Conservation (phyloP, 345 rosid genomes). For the Populus euphratica region DNA sequence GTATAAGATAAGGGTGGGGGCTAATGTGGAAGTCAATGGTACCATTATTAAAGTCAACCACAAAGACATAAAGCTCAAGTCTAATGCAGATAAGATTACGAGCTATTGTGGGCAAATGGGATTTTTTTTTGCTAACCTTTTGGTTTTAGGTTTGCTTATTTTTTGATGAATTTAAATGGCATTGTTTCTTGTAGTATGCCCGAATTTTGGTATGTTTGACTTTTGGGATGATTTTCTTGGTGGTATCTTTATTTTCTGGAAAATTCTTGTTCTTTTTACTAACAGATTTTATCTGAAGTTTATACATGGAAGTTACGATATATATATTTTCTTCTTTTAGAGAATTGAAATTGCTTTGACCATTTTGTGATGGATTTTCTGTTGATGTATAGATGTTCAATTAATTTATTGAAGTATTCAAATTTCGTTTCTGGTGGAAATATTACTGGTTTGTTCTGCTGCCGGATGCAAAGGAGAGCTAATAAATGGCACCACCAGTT, state of each 20-base stretch:
- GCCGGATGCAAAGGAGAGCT: not conserved
- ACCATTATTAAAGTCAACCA: constrained; percentile 24
- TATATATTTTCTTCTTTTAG: not conserved
- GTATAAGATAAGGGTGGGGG: constrained; percentile 42
- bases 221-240: not conserved
- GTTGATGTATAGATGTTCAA: not conserved
- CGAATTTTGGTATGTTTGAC: not conserved
- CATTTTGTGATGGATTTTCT: not conserved
- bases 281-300: not conserved
- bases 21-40: constrained; percentile 41
- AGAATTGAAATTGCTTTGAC: not conserved
- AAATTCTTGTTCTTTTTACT: not conserved
- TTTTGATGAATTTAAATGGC: constrained; percentile 13
- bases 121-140: constrained; percentile 9
- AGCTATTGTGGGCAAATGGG: constrained; percentile 9
- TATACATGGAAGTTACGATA: not conserved
- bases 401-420: not conserved
- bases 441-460: not conserved
- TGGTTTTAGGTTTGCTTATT: constrained; percentile 20
- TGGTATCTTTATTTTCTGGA: not conserved
- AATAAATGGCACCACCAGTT: not conserved
- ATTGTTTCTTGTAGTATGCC: not conserved
- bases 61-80: constrained; percentile 45
- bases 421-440: not conserved
- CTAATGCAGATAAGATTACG: constrained; percentile 26